Conservation (phyloP, 1,284 basidiomycete genomes). For the Cryptococcus floricola region DNA sequence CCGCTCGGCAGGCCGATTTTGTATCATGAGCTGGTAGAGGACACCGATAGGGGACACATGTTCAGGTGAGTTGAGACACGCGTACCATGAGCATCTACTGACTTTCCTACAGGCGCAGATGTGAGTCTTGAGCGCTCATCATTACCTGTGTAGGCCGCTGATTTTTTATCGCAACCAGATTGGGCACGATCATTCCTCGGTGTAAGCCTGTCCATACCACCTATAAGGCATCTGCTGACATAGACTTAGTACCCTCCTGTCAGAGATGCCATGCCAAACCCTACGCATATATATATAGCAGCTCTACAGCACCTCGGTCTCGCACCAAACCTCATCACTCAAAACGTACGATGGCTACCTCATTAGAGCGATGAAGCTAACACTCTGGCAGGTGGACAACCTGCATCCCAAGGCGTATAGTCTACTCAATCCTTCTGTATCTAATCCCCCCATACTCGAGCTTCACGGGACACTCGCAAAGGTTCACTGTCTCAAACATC, state of each 20-base stretch:
- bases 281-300: conserved; percentile 78
- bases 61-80: conserved; percentile 59
- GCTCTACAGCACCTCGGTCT: conserved; percentile 69
- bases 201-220: conserved; percentile 22
- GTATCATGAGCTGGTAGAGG: conserved; percentile 77
- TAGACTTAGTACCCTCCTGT: conserved; percentile 63
- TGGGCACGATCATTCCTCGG: conserved; percentile 72
- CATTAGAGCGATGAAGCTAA: neutral
- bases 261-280: conserved; percentile 72
- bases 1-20: conserved; percentile 44
- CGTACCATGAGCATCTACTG: neutral
- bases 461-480: conserved; percentile 84
- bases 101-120: neutral
- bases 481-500: conserved; percentile 65
- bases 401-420: conserved; percentile 70
- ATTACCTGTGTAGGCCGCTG: neutral
- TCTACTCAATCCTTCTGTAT: conserved; percentile 19
- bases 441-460: conserved; percentile 62
- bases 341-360: conserved; percentile 55
- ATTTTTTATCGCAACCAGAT: conserved; percentile 8
- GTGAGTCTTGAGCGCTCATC: neutral
- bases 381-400: conserved; percentile 63
- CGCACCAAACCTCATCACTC: conserved; percentile 70
- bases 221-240: neutral
- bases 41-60: conserved; percentile 60